Conservation (phyloP, 352 stramenopile genomes). For the Phytophthora rubi region DNA sequence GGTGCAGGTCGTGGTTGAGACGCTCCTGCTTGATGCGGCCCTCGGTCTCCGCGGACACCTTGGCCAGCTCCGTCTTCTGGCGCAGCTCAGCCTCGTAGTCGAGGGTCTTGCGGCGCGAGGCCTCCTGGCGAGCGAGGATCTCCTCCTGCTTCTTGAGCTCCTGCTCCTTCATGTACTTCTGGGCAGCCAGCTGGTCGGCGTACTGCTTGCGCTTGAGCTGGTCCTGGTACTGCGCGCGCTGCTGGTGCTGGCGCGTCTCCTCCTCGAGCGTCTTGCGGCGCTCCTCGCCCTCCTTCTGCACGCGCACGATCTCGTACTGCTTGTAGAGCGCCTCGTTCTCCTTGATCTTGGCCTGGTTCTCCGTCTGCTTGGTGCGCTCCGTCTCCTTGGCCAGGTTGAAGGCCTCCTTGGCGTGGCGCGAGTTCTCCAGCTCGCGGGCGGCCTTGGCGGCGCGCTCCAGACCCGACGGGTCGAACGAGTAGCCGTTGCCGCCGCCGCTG, state of each 20-base stretch:
- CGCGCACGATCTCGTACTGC: constrained; percentile 94
- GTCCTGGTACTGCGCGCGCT: constrained; percentile 97
- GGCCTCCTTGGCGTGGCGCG: constrained; percentile 92
- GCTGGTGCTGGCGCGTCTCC: constrained; percentile 97
- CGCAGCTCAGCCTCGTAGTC: constrained; percentile 97
- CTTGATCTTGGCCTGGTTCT: constrained; percentile 93
- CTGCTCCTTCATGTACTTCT: constrained; percentile 96
- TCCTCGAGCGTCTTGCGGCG: constrained; percentile 97
- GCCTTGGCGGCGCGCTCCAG: constrained; percentile 97
- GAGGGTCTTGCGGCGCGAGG: constrained; percentile 96
- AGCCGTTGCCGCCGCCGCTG: constrained; percentile 48
- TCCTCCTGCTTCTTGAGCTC: constrained; percentile 99
- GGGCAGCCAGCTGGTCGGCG: constrained; percentile 95
- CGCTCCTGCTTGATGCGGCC: constrained; percentile 97
- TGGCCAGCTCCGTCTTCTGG: constrained; percentile 95
- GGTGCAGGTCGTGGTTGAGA: constrained; percentile 98
- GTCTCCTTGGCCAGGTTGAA: constrained; percentile 97
- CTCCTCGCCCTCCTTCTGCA: constrained; percentile 97
- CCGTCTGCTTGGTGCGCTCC: constrained; percentile 95
- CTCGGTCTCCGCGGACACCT: constrained; percentile 96
- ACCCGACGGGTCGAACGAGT: constrained; percentile 96
- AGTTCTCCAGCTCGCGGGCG: constrained; percentile 96
- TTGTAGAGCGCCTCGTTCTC: constrained; percentile 94
- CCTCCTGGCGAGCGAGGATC: constrained; percentile 95
- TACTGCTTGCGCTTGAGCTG: constrained; percentile 99